phyloP scores from a whole-genome alignment of 345 rosid genomes.

The Hibiscus tridactylites region DNA sequence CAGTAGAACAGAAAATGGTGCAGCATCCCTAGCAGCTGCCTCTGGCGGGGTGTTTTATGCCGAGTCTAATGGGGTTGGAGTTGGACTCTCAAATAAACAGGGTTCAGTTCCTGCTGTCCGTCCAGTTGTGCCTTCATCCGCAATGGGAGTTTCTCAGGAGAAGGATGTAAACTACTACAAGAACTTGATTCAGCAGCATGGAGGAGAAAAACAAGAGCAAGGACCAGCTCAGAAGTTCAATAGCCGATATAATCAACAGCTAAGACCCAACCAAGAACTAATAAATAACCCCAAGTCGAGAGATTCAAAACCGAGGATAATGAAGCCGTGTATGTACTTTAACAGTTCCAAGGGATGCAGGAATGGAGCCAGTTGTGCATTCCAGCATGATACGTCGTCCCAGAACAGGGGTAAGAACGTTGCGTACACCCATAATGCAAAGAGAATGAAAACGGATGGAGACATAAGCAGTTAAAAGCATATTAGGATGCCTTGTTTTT shows the following conservation, averaged over 20 bases:
- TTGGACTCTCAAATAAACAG: conserved; percentile 17
- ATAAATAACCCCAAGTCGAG: conserved; percentile 47
- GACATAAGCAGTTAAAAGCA: conserved; percentile 55
- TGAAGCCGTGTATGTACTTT: conserved; percentile 88
- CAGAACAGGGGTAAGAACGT: conserved; percentile 43
- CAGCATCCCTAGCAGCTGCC: conserved; percentile 25
- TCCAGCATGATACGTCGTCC: conserved; percentile 63
- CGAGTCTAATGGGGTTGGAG: conserved; percentile 35
- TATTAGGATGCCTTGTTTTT: conserved; percentile 8
- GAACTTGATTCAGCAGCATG: conserved; percentile 95
- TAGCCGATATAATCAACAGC: conserved; percentile 33
- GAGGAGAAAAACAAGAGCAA: conserved; percentile 59
- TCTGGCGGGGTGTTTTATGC: conserved; percentile 44
- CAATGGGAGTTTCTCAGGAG: conserved; percentile 31
- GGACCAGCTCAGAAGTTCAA: conserved; percentile 46
- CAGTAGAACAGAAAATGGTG: conserved; percentile 32
- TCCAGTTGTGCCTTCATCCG: conserved; percentile 29
- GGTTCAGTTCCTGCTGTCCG: conserved; percentile 25
- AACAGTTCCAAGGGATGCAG: conserved; percentile 90
- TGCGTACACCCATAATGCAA: conserved; percentile 39
- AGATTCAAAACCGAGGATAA: conserved; percentile 58
- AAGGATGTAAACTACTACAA: conserved; percentile 80
- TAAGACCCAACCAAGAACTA: conserved; percentile 42
- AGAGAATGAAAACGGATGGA: conserved; percentile 90
- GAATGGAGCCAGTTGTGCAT: conserved; percentile 73